Percentiles rank a stretch among this genome's conserved stretches.
Conservation (phyloP, 257 asterid genomes). For the Gynochthodes officinalis region DNA sequence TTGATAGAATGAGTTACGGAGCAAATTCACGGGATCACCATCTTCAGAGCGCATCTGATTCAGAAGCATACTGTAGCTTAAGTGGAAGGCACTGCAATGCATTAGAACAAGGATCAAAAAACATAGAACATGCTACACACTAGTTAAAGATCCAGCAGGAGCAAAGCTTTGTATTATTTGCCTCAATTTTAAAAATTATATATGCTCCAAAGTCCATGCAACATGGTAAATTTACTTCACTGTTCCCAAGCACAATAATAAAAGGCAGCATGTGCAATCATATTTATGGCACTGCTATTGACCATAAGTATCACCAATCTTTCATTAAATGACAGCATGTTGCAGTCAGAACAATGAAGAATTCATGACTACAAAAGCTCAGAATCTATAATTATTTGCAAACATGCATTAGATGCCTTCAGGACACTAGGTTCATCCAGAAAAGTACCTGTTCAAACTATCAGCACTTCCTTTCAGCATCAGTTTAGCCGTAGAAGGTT, state of each 20-base stretch:
- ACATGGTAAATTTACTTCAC: background rate
- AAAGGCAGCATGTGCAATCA: background rate
- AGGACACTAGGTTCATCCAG: background rate
- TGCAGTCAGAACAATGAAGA: background rate
- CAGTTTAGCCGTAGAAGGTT: constrained; percentile 83
- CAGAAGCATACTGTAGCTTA: constrained; percentile 93
- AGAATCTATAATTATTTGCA: background rate
- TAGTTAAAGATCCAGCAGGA: background rate
- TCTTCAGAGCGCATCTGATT: constrained; percentile 96
- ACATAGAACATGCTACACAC: background rate
- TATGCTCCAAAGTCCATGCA: background rate
- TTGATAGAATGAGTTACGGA: constrained; percentile 90
- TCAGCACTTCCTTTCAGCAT: constrained; percentile 98
- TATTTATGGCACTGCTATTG: background rate
- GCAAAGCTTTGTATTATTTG: background rate
- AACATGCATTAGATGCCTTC: background rate
- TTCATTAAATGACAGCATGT: background rate
- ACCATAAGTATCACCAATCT: background rate
- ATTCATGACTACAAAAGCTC: background rate
- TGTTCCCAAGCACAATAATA: background rate
- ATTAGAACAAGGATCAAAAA: constrained; percentile 10
- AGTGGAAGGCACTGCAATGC: constrained; percentile 87
- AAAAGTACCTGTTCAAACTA: constrained; percentile 74
- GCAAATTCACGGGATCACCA: constrained; percentile 89
- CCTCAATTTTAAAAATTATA: background rate